Conservation (phyloP, 805 yeast species). For the Candida endomychidarum region DNA sequence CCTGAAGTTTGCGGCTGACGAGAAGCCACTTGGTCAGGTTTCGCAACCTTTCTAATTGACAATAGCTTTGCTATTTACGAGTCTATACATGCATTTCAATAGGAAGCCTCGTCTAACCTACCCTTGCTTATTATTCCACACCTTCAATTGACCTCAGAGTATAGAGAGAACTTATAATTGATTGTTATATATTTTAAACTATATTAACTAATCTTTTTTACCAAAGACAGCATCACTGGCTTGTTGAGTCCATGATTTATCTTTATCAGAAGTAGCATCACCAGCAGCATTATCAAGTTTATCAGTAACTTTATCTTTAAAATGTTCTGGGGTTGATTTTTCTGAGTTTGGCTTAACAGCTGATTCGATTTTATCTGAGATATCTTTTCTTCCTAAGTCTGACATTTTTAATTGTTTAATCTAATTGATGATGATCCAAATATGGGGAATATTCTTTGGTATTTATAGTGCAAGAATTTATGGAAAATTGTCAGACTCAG, state of each 20-base stretch:
- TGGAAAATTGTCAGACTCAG: too few species aligned
- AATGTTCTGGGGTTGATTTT: conserved; percentile 37
- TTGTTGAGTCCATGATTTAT: conserved; percentile 42
- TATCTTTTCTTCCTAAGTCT: conserved; percentile 44
- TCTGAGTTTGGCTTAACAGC: conserved; percentile 44
- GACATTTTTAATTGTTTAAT: conserved; percentile 27
- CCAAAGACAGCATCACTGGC: conserved; percentile 47
- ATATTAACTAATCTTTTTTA: conserved; percentile 20
- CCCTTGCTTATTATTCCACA: too few species aligned
- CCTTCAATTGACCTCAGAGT: too few species aligned
- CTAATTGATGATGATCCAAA: background rate
- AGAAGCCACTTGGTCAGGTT: too few species aligned
- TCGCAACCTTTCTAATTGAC: too few species aligned
- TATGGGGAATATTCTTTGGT: background rate
- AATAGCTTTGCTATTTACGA: too few species aligned
- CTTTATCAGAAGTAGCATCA: conserved; percentile 31
- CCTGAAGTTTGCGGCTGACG: too few species aligned
- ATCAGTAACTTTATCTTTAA: conserved; percentile 39
- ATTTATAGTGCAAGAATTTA: conserved; percentile 6
- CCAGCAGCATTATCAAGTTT: conserved; percentile 38
- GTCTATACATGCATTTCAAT: too few species aligned
- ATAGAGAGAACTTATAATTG: too few species aligned
- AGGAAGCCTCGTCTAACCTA: too few species aligned
- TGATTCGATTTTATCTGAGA: conserved; percentile 37
- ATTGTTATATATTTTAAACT: background rate